Conservation (phyloP, 345 rosid genomes). For the Toxicodendron radicans region DNA sequence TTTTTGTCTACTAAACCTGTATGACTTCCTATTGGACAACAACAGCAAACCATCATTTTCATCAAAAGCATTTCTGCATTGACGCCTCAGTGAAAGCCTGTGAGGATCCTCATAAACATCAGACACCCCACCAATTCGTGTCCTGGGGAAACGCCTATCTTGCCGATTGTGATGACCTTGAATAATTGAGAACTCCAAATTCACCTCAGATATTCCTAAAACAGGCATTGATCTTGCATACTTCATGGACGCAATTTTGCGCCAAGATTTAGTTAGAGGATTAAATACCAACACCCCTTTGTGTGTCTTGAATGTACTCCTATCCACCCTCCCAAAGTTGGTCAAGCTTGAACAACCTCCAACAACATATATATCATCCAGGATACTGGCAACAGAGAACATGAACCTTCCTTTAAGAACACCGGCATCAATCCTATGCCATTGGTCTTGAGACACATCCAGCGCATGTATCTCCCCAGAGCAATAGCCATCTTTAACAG, state of each 20-base stretch:
- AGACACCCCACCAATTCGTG: slow-evolving; percentile 68
- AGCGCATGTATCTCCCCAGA: slow-evolving; percentile 80
- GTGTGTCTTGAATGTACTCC: slow-evolving; percentile 82
- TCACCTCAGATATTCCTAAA: slow-evolving; percentile 70
- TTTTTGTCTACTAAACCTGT: slow-evolving; percentile 56
- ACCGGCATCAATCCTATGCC: slow-evolving; percentile 76
- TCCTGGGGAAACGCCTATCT: slow-evolving; percentile 67
- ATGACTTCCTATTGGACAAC: slow-evolving; percentile 44
- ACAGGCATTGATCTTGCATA: slow-evolving; percentile 83
- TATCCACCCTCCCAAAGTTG: slow-evolving; percentile 65
- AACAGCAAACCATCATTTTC: slow-evolving; percentile 41
- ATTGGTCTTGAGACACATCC: slow-evolving; percentile 70
- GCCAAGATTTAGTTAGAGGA: slow-evolving; percentile 83
- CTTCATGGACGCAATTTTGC: slow-evolving; percentile 76
- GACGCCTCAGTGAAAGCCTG: slow-evolving; percentile 81
- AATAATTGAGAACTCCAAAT: slow-evolving; percentile 48
- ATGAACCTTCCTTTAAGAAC: slow-evolving; percentile 76
- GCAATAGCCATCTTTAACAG: slow-evolving; percentile 76
- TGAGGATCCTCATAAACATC: slow-evolving; percentile 98
- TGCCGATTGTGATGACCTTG: slow-evolving; percentile 62
- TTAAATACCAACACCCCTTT: slow-evolving; percentile 77
- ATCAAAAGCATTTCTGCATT: slow-evolving; percentile 51
- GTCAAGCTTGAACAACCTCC: slow-evolving; percentile 87
- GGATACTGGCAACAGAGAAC: slow-evolving; percentile 76
- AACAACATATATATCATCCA: slow-evolving; percentile 73